Conservation (phyloP, 768 basidiomycete genomes). For the Tulasnella calospora region DNA sequence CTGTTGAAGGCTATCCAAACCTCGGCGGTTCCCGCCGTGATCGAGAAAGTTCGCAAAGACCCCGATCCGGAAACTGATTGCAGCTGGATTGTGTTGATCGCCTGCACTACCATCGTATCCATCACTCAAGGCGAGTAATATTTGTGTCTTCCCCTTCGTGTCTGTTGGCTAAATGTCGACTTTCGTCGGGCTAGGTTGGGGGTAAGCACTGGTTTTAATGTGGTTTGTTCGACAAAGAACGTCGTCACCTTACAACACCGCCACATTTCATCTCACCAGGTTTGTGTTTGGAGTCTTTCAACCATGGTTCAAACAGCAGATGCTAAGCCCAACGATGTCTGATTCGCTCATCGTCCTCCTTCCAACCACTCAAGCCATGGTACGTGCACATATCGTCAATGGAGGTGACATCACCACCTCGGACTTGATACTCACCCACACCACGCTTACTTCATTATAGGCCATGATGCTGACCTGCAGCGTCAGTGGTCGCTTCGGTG, state of each 20-base stretch:
- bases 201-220: neutral
- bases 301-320: constrained; percentile 19
- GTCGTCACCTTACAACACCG: neutral
- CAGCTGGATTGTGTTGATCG: constrained; percentile 10
- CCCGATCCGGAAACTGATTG: neutral
- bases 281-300: constrained; percentile 21
- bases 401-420: constrained; percentile 6
- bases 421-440: neutral
- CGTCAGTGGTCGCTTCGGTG: constrained; percentile 27
- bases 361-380: constrained; percentile 20
- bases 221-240: neutral
- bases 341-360: constrained; percentile 17
- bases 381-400: neutral
- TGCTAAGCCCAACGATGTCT: constrained; percentile 15
- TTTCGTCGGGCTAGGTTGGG: constrained; percentile 9
- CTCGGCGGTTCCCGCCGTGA: neutral
- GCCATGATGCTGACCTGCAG: constrained; percentile 26
- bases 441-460: neutral
- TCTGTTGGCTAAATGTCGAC: neutral
- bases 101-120: constrained; percentile 8
- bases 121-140: constrained; percentile 16
- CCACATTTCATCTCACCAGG: constrained; percentile 7
- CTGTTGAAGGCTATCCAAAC: neutral
- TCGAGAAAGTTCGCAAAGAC: neutral
- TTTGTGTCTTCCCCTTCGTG: neutral